Base-by-base conservation (phyloP, 2,329 filamentous ascomycete species). In the Elsinoe batatas region DNA sequence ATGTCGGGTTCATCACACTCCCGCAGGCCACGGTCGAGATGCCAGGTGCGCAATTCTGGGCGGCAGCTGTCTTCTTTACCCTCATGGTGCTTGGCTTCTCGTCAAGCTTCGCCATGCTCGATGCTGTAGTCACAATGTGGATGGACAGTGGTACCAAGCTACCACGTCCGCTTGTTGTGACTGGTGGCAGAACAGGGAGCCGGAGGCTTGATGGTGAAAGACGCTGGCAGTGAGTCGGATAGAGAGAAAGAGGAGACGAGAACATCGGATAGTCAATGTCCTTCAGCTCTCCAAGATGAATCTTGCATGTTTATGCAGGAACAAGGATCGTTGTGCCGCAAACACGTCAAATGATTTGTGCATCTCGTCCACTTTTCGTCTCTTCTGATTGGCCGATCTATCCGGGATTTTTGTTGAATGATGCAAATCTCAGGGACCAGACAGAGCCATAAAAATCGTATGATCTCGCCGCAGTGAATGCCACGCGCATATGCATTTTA, bases 381-480 rank as follows among this genome's bases (percentile, higher is more conserved):
- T 26, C 17, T 30, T 30, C 8, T 26, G 40, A 44, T 44, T 44
- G 40, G 40, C 20, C 40, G 40, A 44, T 44, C 40, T 44, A 13
- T 4, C 18, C 10, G 10, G 40, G 40, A 26, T 22, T 44, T 44
- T 26, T 44, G 40, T 44, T 44, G 40, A 44, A 26, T 26, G 36
- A 22, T 11, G 38, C 51, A 35, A 33, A 38, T 43, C 35, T 42
- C 51, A 54, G 51, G 51, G 51, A 17, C 51, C 33, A 35, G 13
- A 33, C 4, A n/a, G 18, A 5, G 32, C 20, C 12, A 30, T 3
- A 54, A 54, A 38, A 54, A 54, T 54, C 51, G 51, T 54, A 54
- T 54, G 51, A 54, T 54, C 15, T 44, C 36, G 38, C 36, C 51
- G 51, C 51, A 18, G 12, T 15, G 22, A 54, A 42, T 54, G 51